Evolutionary conservation across 2,329 filamentous ascomycete genomes (phyloP).

Genomic region (Diplodia mutila): DNA sequence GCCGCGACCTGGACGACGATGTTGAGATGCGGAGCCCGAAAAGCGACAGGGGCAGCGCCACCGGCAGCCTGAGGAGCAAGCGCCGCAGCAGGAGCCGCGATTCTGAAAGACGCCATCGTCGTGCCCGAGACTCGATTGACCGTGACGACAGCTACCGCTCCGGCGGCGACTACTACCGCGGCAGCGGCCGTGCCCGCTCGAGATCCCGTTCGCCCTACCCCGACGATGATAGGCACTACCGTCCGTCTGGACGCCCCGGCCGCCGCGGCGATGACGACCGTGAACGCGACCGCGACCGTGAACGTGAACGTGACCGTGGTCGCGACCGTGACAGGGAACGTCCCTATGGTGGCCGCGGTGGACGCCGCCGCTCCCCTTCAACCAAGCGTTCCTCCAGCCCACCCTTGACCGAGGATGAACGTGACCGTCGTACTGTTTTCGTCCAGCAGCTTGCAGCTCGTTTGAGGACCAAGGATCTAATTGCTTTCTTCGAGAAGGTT

Average conservation of each 20-base stretch:
- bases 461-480: slow-evolving; percentile 87
- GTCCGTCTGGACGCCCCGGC: slow-evolving; percentile 33
- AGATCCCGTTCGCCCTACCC: slow-evolving; percentile 42
- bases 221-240: slow-evolving; percentile 44
- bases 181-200: slow-evolving; percentile 38
- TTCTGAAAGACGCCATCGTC: slow-evolving; percentile 30
- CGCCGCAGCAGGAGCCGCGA: slow-evolving; percentile 34
- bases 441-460: slow-evolving; percentile 97
- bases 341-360: slow-evolving; percentile 52
- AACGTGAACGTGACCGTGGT: slow-evolving; percentile 59
- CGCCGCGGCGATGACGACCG: slow-evolving; percentile 56
- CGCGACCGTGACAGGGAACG: slow-evolving; percentile 62
- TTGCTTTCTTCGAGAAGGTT: slow-evolving; percentile 93
- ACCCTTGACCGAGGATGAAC: slow-evolving; percentile 84
- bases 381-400: slow-evolving; percentile 55
- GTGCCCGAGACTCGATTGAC: slow-evolving; percentile 32
- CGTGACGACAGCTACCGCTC: slow-evolving; percentile 28
- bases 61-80: slow-evolving; percentile 41
- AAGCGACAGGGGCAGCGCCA: slow-evolving; percentile 40
- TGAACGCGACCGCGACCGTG: slow-evolving; percentile 59
- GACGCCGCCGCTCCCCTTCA: slow-evolving; percentile 53
- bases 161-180: slow-evolving; percentile 46
- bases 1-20: slow-evolving; percentile 41
- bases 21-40: slow-evolving; percentile 39
- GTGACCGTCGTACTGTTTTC: slow-evolving; percentile 95